phyloP scores from a whole-genome alignment of 345 rosid genomes.

The Eucalyptus marginata region DNA sequence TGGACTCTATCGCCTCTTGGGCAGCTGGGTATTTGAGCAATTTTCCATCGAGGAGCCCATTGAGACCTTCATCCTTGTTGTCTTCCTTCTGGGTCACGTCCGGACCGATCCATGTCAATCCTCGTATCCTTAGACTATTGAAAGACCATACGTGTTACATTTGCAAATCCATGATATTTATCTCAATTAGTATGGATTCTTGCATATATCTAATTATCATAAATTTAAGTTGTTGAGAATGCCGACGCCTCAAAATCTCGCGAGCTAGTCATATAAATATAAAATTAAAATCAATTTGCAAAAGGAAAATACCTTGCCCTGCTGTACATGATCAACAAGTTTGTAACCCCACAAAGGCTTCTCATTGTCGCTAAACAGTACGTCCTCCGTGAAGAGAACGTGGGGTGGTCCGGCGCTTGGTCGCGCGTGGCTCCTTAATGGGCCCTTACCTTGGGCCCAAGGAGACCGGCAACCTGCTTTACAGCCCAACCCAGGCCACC shows the following conservation, averaged over 20 bases:
- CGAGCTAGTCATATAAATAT: not conserved
- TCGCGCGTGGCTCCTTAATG: not conserved
- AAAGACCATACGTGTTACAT: not conserved
- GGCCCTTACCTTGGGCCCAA: not conserved
- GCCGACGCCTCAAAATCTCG: rapidly evolving
- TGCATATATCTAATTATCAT: not conserved
- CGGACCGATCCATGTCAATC: not conserved
- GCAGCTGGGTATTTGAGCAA: not conserved
- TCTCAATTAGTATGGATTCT: not conserved
- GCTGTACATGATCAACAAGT: not conserved
- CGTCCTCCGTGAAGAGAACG: no score
- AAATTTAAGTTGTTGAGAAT: not conserved
- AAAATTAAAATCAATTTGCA: not conserved
- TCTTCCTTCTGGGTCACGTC: not conserved
- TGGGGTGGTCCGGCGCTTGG: not conserved
- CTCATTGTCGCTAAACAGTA: not conserved
- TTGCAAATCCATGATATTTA: not conserved
- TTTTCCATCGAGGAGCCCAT: not conserved
- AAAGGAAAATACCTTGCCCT: not conserved
- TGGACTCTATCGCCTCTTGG: not conserved
- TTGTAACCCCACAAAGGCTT: not conserved
- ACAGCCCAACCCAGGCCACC: not conserved
- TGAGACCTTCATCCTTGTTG: not conserved
- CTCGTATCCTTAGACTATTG: not conserved
- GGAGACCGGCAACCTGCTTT: not conserved